Evolutionary conservation across 139 green algal species (phyloP).

Genomic region (Mesotaenium endlicherianum): DNA sequence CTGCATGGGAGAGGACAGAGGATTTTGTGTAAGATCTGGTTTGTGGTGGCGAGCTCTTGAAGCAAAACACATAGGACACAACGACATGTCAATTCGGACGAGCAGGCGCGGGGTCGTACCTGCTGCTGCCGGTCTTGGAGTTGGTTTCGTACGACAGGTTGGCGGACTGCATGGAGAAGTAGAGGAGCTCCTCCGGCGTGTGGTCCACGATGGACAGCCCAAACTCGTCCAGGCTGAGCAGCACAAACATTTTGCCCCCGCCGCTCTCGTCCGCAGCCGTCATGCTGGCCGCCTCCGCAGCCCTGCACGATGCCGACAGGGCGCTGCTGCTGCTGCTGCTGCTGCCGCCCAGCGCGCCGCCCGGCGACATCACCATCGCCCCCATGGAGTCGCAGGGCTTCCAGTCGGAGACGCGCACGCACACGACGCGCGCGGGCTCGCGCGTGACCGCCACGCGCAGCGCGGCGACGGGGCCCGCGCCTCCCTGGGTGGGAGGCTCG

Average conservation of each 20-base stretch:
- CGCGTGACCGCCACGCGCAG: slow-evolving; percentile 3
- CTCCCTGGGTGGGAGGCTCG: neutral
- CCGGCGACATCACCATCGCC: too few relatives aligned
- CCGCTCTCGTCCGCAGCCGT: neutral
- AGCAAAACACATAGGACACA: too few relatives aligned
- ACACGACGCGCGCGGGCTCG: slow-evolving; percentile 8
- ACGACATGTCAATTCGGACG: too few relatives aligned
- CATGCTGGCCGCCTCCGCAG: neutral
- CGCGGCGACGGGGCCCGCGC: slow-evolving; percentile 1
- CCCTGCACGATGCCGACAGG: neutral
- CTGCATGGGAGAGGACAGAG: too few relatives aligned
- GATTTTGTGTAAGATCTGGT: too few relatives aligned
- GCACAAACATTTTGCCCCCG: slow-evolving; percentile 15
- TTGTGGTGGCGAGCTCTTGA: too few relatives aligned
- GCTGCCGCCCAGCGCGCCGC: too few relatives aligned
- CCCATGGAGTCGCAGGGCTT: too few relatives aligned
- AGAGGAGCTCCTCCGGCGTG: slow-evolving; percentile 47
- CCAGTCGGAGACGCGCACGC: slow-evolving; percentile 26
- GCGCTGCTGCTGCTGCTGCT: neutral
- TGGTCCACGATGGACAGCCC: slow-evolving; percentile 47
- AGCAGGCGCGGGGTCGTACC: too few relatives aligned
- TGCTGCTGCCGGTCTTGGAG: too few relatives aligned
- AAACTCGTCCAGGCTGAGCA: slow-evolving; percentile 43
- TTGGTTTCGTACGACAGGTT: neutral
- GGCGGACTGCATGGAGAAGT: slow-evolving; percentile 43